phyloP scores from a whole-genome alignment of 148 eudicot species.

The Cornus florida region DNA sequence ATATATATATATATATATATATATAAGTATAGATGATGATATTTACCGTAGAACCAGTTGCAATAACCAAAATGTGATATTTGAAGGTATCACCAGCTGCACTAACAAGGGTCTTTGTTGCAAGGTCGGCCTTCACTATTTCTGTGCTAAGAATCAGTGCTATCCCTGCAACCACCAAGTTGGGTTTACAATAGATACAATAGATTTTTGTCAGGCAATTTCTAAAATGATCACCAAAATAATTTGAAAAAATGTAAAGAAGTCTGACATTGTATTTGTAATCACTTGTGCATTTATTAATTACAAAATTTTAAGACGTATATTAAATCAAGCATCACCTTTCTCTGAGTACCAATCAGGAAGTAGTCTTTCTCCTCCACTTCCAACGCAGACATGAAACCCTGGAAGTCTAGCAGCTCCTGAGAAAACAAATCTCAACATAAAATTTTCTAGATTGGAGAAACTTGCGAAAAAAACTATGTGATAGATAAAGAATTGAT shows the following conservation, averaged over 20 bases:
- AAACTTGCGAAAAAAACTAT: conserved; percentile 2
- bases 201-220: neutral
- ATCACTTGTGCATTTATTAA: neutral
- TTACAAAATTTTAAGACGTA: neutral
- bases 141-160: conserved; percentile 78
- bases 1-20: too few relatives aligned
- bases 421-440: conserved; percentile 28
- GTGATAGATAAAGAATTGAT: neutral
- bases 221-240: neutral
- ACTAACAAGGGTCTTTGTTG: conserved; percentile 78
- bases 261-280: neutral
- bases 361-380: conserved; percentile 91
- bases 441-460: neutral
- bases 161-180: conserved; percentile 56
- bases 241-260: neutral
- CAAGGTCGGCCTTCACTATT: conserved; percentile 82
- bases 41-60: conserved; percentile 93
- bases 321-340: conserved; percentile 40
- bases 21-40: too few relatives aligned
- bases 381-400: conserved; percentile 92
- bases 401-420: conserved; percentile 99
- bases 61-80: conserved; percentile 66
- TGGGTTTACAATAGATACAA: neutral
- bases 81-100: conserved; percentile 71
- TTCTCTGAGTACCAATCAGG: conserved; percentile 95